Evolutionary conservation across 163 green algal genomes (phyloP), one percentile per base, ranked within the genome.

Genomic region (Scenedesmus sp.): DNA sequence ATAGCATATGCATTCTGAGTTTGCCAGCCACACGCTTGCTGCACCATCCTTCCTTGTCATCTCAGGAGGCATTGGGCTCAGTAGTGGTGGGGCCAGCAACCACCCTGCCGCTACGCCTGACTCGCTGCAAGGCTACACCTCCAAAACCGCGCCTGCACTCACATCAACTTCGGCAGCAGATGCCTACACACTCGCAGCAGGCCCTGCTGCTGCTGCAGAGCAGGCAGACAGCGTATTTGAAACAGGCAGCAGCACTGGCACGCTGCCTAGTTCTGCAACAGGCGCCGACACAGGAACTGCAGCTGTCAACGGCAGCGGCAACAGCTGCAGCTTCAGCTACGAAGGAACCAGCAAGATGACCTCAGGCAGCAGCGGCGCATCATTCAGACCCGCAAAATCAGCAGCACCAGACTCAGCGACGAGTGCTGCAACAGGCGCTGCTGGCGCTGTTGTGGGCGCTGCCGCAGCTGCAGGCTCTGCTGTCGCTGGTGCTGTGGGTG

Each of bases 201-300:
- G 35, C 30, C n/a, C 79, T 61, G 7, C 79, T 70, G 79, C 24
- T 44, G 79, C n/a, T n/a, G n/a, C n/a, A n/a, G n/a, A n/a, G n/a
- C 35, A 37, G 26, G 79, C 16, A 40, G 26, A 35, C 40, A 82
- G 73, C 68, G 6, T 80, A 30, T 12, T 42, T 4, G 35, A 5
- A 42, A 42, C 68, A 56, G 12, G 76, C 44, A 85, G 42, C 37
- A 59, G 37, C 83, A 82, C n/a, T n/a, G n/a, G 83, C 83, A 82
- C 68, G 24, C 40, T 43, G 46, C 46, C 79, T 70, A n/a, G n/a
- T n/a, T n/a, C n/a, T n/a, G n/a, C n/a, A n/a, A 22, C 43, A 42
- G 24, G 0, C 10, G n/a, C 70, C 10, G 70, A 24, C 70, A 40
- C 84, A 82, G 68, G 43, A 73, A 22, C 85, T 73, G 42, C n/a